These are phyloP conservation scores for Mortierella claussenii DNA, from an alignment of 192 early-diverging fungal genomes.

Conservation along the genomic window DNA sequence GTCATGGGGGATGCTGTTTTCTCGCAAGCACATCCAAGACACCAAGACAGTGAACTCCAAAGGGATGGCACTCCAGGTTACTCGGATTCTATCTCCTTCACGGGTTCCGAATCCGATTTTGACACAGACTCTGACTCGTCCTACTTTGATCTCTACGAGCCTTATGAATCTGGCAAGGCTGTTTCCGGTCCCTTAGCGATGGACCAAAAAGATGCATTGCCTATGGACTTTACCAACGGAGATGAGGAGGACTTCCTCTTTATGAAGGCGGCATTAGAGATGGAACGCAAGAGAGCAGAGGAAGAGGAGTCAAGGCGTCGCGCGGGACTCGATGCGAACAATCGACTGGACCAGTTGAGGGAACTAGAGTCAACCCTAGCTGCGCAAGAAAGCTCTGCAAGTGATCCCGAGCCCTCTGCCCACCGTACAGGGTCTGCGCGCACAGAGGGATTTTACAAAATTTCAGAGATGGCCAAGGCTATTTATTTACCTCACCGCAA, in stretches of 20 bases:
- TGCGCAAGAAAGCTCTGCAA: slow-evolving; percentile 16
- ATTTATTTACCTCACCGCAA: slow-evolving; percentile 68
- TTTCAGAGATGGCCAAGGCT: slow-evolving; percentile 74
- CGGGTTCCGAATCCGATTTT: slow-evolving; percentile 39
- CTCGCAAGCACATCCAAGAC: neutral
- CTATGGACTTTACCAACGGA: slow-evolving; percentile 25
- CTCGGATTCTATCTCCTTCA: slow-evolving; percentile 25
- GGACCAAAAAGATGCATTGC: slow-evolving; percentile 20
- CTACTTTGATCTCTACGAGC: slow-evolving; percentile 52
- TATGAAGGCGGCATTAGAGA: slow-evolving; percentile 55
- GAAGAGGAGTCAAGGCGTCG: slow-evolving; percentile 40
- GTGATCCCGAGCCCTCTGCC: slow-evolving; percentile 27
- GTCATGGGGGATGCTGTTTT: slow-evolving; percentile 2
- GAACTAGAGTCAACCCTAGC: slow-evolving; percentile 16
- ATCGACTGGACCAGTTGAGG: slow-evolving; percentile 5
- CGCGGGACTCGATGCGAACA: slow-evolving; percentile 4
- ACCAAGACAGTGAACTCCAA: neutral
- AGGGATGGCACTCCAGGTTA: slow-evolving; percentile 43
- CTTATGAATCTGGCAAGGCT: slow-evolving; percentile 34
- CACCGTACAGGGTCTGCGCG: slow-evolving; percentile 83
- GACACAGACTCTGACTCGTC: slow-evolving; percentile 50
- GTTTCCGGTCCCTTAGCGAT: neutral
- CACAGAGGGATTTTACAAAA: slow-evolving; percentile 81
- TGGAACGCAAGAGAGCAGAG: slow-evolving; percentile 45
- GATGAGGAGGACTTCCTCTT: slow-evolving; percentile 61